Evolutionary conservation across 2,329 filamentous ascomycete genomes (phyloP), one percentile per base, ranked within the genome.

Genomic region (Xylaria sp.): DNA sequence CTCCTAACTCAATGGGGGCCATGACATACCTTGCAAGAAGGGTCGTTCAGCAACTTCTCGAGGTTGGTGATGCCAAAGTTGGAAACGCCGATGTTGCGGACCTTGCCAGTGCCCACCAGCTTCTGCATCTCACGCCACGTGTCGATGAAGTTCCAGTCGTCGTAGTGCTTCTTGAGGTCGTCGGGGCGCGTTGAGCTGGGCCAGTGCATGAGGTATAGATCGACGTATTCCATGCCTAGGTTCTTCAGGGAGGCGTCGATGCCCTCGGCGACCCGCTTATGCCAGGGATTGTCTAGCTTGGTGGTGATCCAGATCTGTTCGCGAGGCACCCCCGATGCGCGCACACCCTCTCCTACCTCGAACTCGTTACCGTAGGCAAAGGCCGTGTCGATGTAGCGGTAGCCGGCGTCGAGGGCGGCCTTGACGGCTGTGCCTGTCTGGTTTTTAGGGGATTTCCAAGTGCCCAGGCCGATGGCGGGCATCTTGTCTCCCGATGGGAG

Each of bases 21-120:
- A n/a, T n/a, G n/a, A n/a, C n/a, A 56, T 72, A 85, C 87, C 79
- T 88, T 88, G 79, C 82, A 86, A 67, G 81, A 82, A 11, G 86
- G 83, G 70, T 90, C 84, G 69, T 84, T 87, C 65, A 95, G 82
- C 61, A 95, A 83, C 76, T 86, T 91, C 83, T 94, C 90, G 38
- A 95, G 81, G 78, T 95, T 91, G 77, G 82, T 86, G 75, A 94
- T 92, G 67, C 84, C 89, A 76, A 96, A 95, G 84, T 96, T 96
- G 77, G 90, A 92, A 60, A 95, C 90, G 71, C 92, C 92, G 74
- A 94, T 92, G 81, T 92, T 92, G 78, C 84, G 85, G 54, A 90
- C 90, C 78, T 92, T 91, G 75, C 89, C 88, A 46, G 85, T 87
- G 11, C 78, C 85, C 23, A 87, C 79, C 49, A 92, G 81, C 82